These are phyloP conservation scores for Curvularia sp. DNA, from an alignment of 2,329 filamentous ascomycete genomes.

Conservation along the genomic window DNA sequence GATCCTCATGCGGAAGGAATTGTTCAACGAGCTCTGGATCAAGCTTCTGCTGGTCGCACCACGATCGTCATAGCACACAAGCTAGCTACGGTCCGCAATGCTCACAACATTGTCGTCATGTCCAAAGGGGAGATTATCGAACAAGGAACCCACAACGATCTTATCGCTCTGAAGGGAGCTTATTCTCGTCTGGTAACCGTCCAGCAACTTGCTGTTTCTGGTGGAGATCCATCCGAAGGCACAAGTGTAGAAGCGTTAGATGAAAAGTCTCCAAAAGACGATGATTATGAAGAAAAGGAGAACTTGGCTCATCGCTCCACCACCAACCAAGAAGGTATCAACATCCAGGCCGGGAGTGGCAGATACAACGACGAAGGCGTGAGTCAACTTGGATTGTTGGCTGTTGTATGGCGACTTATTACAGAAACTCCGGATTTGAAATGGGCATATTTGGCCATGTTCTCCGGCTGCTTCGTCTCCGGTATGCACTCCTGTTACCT, in stretches of 20 bases:
- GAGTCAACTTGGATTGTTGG: constrained; percentile 11
- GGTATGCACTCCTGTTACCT: background rate
- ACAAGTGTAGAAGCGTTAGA: background rate
- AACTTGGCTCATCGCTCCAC: background rate
- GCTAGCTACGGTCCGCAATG: constrained; percentile 74
- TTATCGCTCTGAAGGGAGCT: constrained; percentile 7
- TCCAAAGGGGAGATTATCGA: constrained; percentile 73
- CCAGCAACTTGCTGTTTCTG: constrained; percentile 17
- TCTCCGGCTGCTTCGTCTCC: constrained; percentile 6
- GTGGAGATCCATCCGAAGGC: background rate
- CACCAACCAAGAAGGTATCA: background rate
- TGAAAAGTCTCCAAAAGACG: background rate
- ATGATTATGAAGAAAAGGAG: background rate
- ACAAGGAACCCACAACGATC: constrained; percentile 62
- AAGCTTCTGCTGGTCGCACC: constrained; percentile 80
- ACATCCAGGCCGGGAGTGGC: background rate
- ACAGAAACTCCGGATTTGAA: constrained; percentile 13
- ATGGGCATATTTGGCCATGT: constrained; percentile 15
- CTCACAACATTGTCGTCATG: constrained; percentile 69
- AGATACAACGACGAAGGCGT: constrained; percentile 6
- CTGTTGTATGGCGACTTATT: constrained; percentile 14
- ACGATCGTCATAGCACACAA: constrained; percentile 95
- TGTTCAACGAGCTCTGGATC: constrained; percentile 89
- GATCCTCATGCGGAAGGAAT: constrained; percentile 94
- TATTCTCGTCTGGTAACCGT: constrained; percentile 21